phyloP scores from a whole-genome alignment of 768 basidiomycete genomes.

The Clavaria fumosa region DNA sequence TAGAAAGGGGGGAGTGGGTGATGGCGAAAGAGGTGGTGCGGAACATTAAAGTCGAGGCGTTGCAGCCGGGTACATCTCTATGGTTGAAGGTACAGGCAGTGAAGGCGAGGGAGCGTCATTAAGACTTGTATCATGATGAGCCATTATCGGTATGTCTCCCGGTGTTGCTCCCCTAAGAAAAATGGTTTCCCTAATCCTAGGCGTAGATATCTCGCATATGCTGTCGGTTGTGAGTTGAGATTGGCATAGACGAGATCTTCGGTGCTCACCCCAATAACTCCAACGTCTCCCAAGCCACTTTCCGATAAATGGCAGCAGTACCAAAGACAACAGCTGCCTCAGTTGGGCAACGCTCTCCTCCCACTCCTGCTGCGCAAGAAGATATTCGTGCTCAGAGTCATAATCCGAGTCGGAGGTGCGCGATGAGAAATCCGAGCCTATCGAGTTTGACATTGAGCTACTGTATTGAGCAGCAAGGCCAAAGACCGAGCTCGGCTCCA shows the following conservation, averaged over 20 bases:
- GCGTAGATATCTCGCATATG: constrained; percentile 53
- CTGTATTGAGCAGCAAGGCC: too few relatives aligned
- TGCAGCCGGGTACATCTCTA: constrained; percentile 30
- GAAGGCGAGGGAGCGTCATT: constrained; percentile 28
- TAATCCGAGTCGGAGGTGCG: constrained; percentile 15
- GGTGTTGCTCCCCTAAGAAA: constrained; percentile 26
- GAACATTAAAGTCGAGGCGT: constrained; percentile 38
- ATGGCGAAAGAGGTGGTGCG: constrained; percentile 43
- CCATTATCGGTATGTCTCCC: background rate
- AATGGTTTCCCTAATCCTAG: constrained; percentile 51
- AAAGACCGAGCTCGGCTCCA: background rate
- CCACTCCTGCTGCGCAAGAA: constrained; percentile 80
- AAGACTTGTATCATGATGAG: constrained; percentile 9
- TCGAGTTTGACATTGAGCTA: background rate
- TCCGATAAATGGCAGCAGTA: constrained; percentile 74
- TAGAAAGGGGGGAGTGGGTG: constrained; percentile 39
- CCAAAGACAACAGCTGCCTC: constrained; percentile 62
- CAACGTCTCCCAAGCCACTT: constrained; percentile 80
- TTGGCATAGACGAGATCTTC: constrained; percentile 2
- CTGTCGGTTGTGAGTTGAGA: constrained; percentile 16
- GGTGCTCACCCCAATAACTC: constrained; percentile 66
- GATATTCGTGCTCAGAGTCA: constrained; percentile 57
- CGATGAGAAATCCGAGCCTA: background rate
- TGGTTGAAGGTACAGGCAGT: constrained; percentile 27
- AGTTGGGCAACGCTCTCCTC: constrained; percentile 80